Base-by-base conservation (phyloP, 2,329 filamentous ascomycete species). In the Emmonsiellopsis sp. region DNA sequence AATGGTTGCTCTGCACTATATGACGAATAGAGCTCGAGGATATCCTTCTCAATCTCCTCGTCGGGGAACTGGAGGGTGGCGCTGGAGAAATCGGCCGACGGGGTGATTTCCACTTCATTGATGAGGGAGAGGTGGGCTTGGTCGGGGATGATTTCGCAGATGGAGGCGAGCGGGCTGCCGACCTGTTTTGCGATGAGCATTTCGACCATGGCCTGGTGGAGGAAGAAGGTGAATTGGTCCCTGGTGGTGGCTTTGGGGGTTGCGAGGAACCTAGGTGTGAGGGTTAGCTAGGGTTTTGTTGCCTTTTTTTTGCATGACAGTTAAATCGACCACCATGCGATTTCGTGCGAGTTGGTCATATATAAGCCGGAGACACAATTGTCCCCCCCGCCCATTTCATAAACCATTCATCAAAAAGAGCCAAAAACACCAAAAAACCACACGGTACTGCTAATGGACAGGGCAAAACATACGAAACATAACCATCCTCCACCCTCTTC, bases 131-230 rank as follows among this genome's bases (percentile, higher is more conserved):
- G 63, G 34, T 71, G 61, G 10, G 58, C 50, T 26, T 63, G 43
- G 43, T 69, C 60, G 53, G 69, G 64, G 11, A 60, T 35, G 38
- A 70, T 59, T 15, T 68, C 60, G 56, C 67, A 70, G n/a, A 71
- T 59, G 44, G 65, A 60, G 11, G 62, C 58, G 51, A 67, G 60
- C 10, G 62, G 66, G 57, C 67, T 72, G 45, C 71, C 74, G 51
- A 72, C 68, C 58, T 71, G 63, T 55, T 70, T 69, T 63, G 81
- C 65, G 2, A 78, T 67, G 55, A 76, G 75, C 4, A 81, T 66
- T 62, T 85, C 81, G 5, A 83, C 75, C 9, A 79, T 69, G 3
- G 81, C 76, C 56, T 79, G 75, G 57, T 80, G 78, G 41, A 84
- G 72, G 34, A 76, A 71, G 43, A 63, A 67, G 41, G 69, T 61